Conservation (phyloP, 148 eudicot species). For the Cornus florida region DNA sequence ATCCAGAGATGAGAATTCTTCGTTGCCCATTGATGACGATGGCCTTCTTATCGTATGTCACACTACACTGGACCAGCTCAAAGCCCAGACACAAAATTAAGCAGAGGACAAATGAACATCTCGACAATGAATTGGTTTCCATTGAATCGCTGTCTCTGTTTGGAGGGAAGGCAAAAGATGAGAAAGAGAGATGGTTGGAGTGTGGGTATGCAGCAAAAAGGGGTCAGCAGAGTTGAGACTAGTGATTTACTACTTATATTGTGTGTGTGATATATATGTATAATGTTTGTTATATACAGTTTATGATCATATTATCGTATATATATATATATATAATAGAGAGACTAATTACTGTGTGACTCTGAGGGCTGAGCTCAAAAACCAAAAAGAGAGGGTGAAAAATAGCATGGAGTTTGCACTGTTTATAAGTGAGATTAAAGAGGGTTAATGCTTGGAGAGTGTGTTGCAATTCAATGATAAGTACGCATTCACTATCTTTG, state of each 20-base stretch:
- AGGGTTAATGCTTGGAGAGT: not conserved
- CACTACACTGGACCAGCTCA: conserved; percentile 45
- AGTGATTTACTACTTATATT: not conserved
- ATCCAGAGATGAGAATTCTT: conserved; percentile 78
- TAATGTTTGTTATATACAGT: not conserved
- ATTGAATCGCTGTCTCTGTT: conserved; percentile 3
- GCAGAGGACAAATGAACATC: conserved; percentile 36
- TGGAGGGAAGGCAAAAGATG: not conserved
- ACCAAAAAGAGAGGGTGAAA: not conserved
- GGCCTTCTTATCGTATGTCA: conserved; percentile 62
- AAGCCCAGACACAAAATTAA: conserved; percentile 29
- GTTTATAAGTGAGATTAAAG: not conserved
- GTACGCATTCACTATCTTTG: not conserved
- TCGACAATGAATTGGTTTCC: conserved; percentile 20
- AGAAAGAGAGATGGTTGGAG: conserved; percentile 3
- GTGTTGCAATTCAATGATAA: no score
- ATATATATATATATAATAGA: not conserved
- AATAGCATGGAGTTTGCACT: no score
- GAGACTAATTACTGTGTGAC: not conserved
- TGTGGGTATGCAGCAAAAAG: not conserved
- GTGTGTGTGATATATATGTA: not conserved
- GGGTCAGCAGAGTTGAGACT: not conserved
- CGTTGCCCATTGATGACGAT: conserved; percentile 66
- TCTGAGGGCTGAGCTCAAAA: not conserved
- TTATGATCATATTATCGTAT: no score